These are phyloP conservation scores for Scutellaria minor DNA, from an alignment of 257 asterid genomes.

Conservation along the genomic window DNA sequence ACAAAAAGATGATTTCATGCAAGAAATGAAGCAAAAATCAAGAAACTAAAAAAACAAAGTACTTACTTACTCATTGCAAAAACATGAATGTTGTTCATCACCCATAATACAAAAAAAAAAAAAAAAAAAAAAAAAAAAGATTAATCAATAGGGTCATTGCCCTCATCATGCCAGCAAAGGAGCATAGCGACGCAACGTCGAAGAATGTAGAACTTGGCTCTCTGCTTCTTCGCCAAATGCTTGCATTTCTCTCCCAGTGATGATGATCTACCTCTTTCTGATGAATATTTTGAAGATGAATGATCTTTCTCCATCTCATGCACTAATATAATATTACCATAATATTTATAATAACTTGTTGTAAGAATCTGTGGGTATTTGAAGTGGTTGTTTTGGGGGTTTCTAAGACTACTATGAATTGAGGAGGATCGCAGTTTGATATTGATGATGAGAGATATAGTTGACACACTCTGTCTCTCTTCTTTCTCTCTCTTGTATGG, in stretches of 20 bases:
- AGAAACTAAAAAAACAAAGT: too few species aligned
- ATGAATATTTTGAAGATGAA: not conserved
- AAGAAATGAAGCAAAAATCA: too few species aligned
- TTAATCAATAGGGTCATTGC: slow-evolving; percentile 42
- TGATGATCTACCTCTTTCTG: not conserved
- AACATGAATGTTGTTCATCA: too few species aligned
- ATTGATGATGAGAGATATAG: slow-evolving; percentile 29
- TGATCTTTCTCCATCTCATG: slow-evolving; percentile 5
- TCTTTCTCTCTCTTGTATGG: not conserved
- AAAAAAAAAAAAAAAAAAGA: too few species aligned
- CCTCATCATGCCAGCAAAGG: slow-evolving; percentile 70
- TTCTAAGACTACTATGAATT: slow-evolving; percentile 25
- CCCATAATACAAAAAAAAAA: too few species aligned
- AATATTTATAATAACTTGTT: not conserved
- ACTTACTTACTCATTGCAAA: too few species aligned
- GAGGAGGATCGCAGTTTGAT: slow-evolving; percentile 18
- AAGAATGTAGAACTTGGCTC: slow-evolving; percentile 74
- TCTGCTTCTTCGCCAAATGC: slow-evolving; percentile 61
- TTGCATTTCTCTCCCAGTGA: slow-evolving; percentile 62
- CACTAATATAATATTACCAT: slow-evolving; percentile 16
- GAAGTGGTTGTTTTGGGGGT: not conserved
- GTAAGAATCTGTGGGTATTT: not conserved
- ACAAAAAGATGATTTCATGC: too few species aligned
- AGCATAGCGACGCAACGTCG: slow-evolving; percentile 83
- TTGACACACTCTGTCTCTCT: not conserved